These are phyloP conservation scores for Akanthomyces lecanii DNA, from an alignment of 2,329 filamentous ascomycete species.

Conservation along the genomic window DNA sequence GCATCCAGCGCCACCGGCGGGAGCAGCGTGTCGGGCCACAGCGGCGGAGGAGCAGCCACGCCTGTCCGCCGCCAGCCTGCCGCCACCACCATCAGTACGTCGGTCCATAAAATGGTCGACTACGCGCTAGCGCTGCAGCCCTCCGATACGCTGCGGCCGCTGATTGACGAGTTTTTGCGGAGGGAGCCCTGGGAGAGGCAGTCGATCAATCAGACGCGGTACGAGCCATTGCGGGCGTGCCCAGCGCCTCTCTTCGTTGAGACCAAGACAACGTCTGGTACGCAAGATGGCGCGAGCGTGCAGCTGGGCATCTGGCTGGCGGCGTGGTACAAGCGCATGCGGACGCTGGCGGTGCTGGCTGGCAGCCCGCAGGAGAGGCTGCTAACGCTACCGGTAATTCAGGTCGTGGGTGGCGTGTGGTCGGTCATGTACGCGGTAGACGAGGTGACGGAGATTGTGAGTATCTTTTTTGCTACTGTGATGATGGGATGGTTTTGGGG, in stretches of 20 bases:
- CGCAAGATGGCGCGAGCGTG: neutral
- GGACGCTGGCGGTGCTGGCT: neutral
- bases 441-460: neutral
- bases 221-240: neutral
- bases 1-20: neutral
- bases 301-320: conserved; percentile 4
- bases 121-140: neutral
- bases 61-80: neutral
- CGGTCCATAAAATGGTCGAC: conserved; percentile 8
- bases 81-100: neutral
- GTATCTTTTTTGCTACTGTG: neutral
- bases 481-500: no score
- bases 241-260: conserved; percentile 2
- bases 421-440: neutral
- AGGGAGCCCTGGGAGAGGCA: neutral
- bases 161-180: neutral
- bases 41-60: neutral
- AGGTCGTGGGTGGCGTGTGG: neutral
- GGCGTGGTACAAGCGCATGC: neutral
- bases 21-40: neutral
- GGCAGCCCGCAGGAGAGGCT: neutral
- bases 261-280: neutral
- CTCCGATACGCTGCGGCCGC: neutral
- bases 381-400: neutral
- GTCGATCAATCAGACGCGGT: conserved; percentile 1